These are phyloP conservation scores for Beauveria caledonica DNA, from an alignment of 2,329 filamentous ascomycete species.

Conservation along the genomic window DNA sequence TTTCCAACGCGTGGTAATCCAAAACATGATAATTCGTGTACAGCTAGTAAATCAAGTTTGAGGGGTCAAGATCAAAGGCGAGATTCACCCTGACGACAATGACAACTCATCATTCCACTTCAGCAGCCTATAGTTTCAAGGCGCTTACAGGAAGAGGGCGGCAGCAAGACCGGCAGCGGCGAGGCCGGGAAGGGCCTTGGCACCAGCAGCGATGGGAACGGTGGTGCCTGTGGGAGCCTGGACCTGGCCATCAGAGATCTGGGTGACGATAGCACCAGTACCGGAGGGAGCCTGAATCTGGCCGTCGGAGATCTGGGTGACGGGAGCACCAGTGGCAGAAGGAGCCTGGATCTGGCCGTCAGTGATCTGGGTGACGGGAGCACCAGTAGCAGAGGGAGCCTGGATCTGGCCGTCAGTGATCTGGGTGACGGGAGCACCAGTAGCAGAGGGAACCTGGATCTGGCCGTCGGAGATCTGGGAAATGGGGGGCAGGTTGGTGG, in stretches of 20 bases:
- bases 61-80: neutral
- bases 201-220: conserved; percentile 3
- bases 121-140: conserved; percentile 3
- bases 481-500: conserved; percentile 13
- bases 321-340: conserved; percentile 12
- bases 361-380: conserved; percentile 13
- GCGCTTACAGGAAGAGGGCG: conserved; percentile 11
- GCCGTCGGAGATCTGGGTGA: conserved; percentile 19
- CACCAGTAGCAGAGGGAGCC: conserved; percentile 14
- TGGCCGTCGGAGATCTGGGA: conserved; percentile 17
- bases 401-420: conserved; percentile 20
- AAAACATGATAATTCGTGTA: conserved; percentile 3
- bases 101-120: neutral
- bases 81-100: neutral
- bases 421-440: conserved; percentile 13
- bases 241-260: conserved; percentile 25
- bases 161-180: conserved; percentile 8
- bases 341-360: conserved; percentile 21
- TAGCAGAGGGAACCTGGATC: conserved; percentile 19
- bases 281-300: conserved; percentile 13
- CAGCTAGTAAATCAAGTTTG: neutral
- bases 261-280: conserved; percentile 23
- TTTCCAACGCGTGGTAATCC: neutral
- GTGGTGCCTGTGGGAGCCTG: conserved; percentile 18
- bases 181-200: conserved; percentile 16